Percentiles rank a stretch among this genome's conserved stretches.
Evolutionary conservation across 225 moss, liverwort and hornwort species (phyloP).

Genomic region (Rhytidiadelphus loreus): DNA sequence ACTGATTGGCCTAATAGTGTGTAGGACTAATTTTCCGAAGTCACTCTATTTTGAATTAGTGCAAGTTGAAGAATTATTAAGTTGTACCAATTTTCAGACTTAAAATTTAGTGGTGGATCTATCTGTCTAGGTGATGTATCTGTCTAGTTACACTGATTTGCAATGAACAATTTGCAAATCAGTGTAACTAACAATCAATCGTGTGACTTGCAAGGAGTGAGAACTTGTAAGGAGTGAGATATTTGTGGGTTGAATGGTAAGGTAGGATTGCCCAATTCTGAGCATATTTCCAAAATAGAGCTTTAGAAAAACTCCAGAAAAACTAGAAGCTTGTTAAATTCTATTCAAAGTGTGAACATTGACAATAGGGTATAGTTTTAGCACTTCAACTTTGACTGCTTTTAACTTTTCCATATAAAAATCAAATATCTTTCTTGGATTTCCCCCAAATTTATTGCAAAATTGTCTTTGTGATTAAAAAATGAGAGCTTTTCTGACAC

Average conservation of each 20-base stretch:
- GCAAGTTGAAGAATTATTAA: background rate
- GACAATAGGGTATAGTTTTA: background rate
- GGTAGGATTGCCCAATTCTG: background rate
- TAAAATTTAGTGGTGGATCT: background rate
- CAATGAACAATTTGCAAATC: background rate
- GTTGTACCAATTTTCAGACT: background rate
- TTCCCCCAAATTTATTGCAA: background rate
- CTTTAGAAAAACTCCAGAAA: background rate
- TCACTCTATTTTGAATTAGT: background rate
- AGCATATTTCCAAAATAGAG: background rate
- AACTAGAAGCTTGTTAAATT: too few relatives aligned
- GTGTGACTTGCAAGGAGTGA: background rate
- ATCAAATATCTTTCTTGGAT: background rate
- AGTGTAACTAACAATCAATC: background rate
- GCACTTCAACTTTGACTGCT: too few relatives aligned
- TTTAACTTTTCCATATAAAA: background rate
- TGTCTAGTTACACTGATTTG: too few relatives aligned
- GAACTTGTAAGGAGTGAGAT: background rate
- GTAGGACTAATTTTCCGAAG: background rate
- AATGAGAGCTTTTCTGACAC: background rate
- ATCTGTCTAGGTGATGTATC: too few relatives aligned
- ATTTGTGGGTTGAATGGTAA: background rate
- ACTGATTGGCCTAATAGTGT: too few relatives aligned
- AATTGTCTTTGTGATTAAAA: background rate
- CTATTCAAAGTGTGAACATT: background rate